Conservation (phyloP, 106 monocot genomes). For the Triglochin maritima region DNA sequence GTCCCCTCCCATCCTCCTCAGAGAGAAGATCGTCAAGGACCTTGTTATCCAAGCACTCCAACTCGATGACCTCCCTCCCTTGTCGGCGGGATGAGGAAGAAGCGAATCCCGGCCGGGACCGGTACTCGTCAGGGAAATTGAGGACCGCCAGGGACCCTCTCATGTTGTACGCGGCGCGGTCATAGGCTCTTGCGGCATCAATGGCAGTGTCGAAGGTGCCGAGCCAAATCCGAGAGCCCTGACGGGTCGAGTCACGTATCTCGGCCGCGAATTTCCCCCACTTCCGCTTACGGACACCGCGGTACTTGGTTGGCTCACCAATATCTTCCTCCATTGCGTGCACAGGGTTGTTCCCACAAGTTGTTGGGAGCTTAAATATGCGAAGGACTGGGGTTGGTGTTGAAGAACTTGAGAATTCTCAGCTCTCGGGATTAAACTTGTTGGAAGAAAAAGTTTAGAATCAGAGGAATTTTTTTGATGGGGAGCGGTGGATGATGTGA, state of each 20-base stretch:
- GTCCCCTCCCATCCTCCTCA: neutral
- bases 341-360: too few relatives aligned
- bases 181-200: slow-evolving; percentile 21
- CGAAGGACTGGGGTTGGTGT: too few relatives aligned
- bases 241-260: slow-evolving; percentile 28
- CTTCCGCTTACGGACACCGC: slow-evolving; percentile 21
- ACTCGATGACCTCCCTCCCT: slow-evolving; percentile 28
- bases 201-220: slow-evolving; percentile 38
- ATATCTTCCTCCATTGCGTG: too few relatives aligned
- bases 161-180: slow-evolving; percentile 19
- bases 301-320: neutral
- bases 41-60: slow-evolving; percentile 36
- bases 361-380: too few relatives aligned
- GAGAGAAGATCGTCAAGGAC: slow-evolving; percentile 26
- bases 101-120: neutral
- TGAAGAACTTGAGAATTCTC: too few relatives aligned
- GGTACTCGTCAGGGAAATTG: slow-evolving; percentile 28
- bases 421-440: too few relatives aligned
- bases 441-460: too few relatives aligned
- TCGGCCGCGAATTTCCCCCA: slow-evolving; percentile 44
- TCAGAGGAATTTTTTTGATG: too few relatives aligned
- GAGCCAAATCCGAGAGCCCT: slow-evolving; percentile 27
- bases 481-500: too few relatives aligned
- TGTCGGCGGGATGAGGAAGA: neutral
- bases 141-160: slow-evolving; percentile 26